Base-by-base conservation (phyloP, 768 basidiomycete genomes). In the Tricholoma saponaceum region DNA sequence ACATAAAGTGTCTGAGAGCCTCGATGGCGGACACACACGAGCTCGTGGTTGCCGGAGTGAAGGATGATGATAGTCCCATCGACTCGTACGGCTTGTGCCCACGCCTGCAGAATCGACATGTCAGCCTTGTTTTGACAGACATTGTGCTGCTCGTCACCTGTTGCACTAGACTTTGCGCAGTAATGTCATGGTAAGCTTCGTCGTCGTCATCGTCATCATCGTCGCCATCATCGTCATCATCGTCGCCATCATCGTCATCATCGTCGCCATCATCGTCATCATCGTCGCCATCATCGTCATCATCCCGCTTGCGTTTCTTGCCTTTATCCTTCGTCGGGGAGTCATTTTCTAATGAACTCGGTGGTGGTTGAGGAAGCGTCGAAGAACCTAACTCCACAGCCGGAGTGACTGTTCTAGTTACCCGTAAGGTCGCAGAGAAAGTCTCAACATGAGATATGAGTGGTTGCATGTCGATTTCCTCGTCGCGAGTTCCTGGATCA, bases 151-250 rank as follows among this genome's bases (percentile, higher is more conserved):
- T 44, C 43, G 23, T 60, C 54, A 63, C 65, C 61, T 59, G 61
- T 58, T 66, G 65, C 52, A 64, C 62, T 43, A 64, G 39, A 57
- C 28, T 51, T 46, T 58, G 59, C 9, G 59, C 59, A 44, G 58
- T 60, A 12, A 32, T 35, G 41, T 55, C 54, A 47, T 55, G 54
- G n/a, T 22, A 39, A 60, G 50, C 59, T 18, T 37, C 12, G 35
- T 46, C 28, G 20, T 51, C 55, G 18, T 44, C 4, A 6, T 56
- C 56, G 39, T 51, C 59, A 14, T 54, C 28, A n/a, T 25, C 44
- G 13, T 46, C n/a, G n/a, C n/a, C 43, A 23, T 44, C 44, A 18
- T 44, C 8, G 5, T 56, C 51, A 23, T 26, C 59, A 5, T 54
- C 25, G 10, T 44, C 43, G 13, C 13, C 43, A 3, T 23, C 43